Percentiles rank a stretch among this genome's conserved stretches.
Evolutionary conservation across 768 basidiomycete species (phyloP).

Genomic region (Tulasnella sp.): DNA sequence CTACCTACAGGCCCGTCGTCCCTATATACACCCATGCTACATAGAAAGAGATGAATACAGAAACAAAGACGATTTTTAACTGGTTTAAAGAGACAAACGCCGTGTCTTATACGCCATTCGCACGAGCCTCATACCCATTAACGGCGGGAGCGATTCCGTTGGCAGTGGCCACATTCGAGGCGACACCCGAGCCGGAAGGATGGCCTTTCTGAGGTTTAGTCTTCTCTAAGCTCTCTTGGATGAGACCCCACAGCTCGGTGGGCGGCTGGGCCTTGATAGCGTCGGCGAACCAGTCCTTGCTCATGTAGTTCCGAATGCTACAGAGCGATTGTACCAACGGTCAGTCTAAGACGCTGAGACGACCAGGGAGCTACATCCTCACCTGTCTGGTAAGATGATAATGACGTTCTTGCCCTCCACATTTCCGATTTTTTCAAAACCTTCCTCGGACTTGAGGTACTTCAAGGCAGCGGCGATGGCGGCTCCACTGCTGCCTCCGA

Average conservation of each 20-base stretch:
- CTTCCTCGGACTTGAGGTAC: constrained; percentile 72
- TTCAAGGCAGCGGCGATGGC: constrained; percentile 70
- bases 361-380: constrained; percentile 35
- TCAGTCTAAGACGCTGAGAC: neutral
- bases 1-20: too few species aligned
- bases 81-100: neutral
- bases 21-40: neutral
- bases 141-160: neutral
- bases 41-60: neutral
- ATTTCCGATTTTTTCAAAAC: constrained; percentile 53
- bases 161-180: neutral
- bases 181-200: neutral
- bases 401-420: constrained; percentile 82
- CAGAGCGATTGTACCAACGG: neutral
- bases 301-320: constrained; percentile 94
- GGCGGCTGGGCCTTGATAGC: constrained; percentile 51
- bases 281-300: constrained; percentile 85
- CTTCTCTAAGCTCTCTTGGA: constrained; percentile 43
- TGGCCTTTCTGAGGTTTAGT: constrained; percentile 5
- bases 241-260: constrained; percentile 51
- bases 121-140: constrained; percentile 5
- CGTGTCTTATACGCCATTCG: neutral
- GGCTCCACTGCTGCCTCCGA: constrained; percentile 92
- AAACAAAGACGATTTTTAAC: neutral
- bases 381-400: constrained; percentile 87